phyloP scores from a whole-genome alignment of 345 rosid species.

The Linum usitatissimum region DNA sequence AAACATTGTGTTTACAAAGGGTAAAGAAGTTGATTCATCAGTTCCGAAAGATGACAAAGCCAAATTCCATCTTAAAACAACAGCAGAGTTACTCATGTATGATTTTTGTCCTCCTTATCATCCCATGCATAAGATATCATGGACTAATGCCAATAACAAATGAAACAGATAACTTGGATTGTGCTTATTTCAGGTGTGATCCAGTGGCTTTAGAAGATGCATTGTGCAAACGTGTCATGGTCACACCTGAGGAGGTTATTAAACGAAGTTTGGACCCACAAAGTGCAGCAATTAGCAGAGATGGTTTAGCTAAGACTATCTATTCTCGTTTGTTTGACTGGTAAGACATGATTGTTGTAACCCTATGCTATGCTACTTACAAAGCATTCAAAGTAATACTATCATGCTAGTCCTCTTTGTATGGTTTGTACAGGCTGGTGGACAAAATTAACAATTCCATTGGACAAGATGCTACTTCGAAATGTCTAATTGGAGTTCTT shows the following conservation, averaged over 20 bases:
- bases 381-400: slow-evolving; percentile 4
- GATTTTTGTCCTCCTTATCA: slow-evolving; percentile 10
- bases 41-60: slow-evolving; percentile 68
- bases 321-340: slow-evolving; percentile 89
- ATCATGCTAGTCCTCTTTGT: slow-evolving; percentile 3
- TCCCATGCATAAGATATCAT: slow-evolving; percentile 2
- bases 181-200: slow-evolving; percentile 55
- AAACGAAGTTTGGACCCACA: slow-evolving; percentile 87
- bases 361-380: not conserved
- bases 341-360: slow-evolving; percentile 24
- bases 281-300: slow-evolving; percentile 73
- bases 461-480: slow-evolving; percentile 83
- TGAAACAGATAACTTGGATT: not conserved
- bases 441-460: slow-evolving; percentile 72
- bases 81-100: slow-evolving; percentile 84
- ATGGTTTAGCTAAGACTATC: slow-evolving; percentile 84
- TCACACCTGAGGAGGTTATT: slow-evolving; percentile 94
- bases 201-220: slow-evolving; percentile 73
- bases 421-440: slow-evolving; percentile 58
- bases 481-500: slow-evolving; percentile 77
- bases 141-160: slow-evolving; percentile 1
- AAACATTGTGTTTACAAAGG: slow-evolving; percentile 66
- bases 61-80: slow-evolving; percentile 64
- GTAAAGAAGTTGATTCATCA: slow-evolving; percentile 81
- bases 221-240: slow-evolving; percentile 85